phyloP scores from a whole-genome alignment of 192 early-diverging fungal genomes.

The Backusella parvicylindrica region DNA sequence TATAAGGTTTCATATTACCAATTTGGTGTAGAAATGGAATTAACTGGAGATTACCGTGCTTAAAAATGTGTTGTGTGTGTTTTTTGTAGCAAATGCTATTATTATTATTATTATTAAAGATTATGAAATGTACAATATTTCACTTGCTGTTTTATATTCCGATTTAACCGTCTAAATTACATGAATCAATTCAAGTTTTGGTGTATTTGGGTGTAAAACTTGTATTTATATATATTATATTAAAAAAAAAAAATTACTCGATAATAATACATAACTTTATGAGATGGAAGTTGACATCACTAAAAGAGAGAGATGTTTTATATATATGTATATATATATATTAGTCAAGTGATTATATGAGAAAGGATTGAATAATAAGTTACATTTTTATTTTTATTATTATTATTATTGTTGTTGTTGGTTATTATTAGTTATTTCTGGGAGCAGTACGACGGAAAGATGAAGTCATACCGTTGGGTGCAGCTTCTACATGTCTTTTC shows the following conservation, averaged over 20 bases:
- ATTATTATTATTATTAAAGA: not conserved
- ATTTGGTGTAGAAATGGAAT: conserved; percentile 42
- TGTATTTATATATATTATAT: no score
- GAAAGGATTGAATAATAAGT: not conserved
- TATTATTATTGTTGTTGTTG: not conserved
- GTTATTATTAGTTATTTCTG: not conserved
- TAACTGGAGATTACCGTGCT: conserved; percentile 25
- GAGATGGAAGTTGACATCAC: no score
- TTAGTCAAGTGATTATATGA: not conserved
- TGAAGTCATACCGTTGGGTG: not conserved
- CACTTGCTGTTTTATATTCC: no score
- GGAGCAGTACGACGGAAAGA: not conserved
- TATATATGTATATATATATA: no score
- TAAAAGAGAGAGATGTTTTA: not conserved
- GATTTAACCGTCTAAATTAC: no score
- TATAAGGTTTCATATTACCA: conserved; percentile 45
- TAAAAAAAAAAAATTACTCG: no score
- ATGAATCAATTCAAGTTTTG: no score
- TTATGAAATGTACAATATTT: not conserved
- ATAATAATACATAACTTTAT: no score
- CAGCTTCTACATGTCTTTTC: not conserved
- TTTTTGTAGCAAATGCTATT: not conserved
- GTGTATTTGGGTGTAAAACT: no score
- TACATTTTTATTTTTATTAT: no score
- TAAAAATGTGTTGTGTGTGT: not conserved